Evolutionary conservation across 768 basidiomycete species (phyloP).

Genomic region (Mycena epipterygia): DNA sequence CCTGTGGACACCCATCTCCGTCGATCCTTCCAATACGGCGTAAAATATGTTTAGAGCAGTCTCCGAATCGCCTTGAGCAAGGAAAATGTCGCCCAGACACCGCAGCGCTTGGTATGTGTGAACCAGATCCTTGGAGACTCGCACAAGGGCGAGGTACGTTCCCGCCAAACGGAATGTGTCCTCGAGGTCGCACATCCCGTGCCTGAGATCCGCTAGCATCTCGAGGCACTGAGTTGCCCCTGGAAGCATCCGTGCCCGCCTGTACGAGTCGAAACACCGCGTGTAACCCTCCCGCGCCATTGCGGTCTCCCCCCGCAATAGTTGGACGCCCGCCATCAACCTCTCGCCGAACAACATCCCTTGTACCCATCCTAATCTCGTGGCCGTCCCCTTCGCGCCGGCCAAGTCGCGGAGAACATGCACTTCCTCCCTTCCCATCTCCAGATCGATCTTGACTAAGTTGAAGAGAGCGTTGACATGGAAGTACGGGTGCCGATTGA

Average conservation of each 20-base stretch:
- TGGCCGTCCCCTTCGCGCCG: not conserved
- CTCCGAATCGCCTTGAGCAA: conserved; percentile 2
- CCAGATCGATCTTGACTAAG: conserved; percentile 2
- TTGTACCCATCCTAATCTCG: not conserved
- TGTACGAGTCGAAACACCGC: not conserved
- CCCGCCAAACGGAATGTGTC: not conserved
- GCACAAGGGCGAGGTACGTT: not conserved
- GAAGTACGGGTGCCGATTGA: not conserved
- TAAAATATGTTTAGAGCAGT: not conserved
- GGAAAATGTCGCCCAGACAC: conserved; percentile 11
- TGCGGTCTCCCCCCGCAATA: not conserved
- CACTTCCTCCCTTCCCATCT: not conserved
- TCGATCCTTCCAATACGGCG: not conserved
- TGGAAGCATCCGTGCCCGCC: not conserved
- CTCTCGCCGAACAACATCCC: not conserved
- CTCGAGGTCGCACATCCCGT: not conserved
- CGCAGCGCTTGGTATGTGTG: conserved; percentile 11
- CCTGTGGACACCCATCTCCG: conserved; percentile 8
- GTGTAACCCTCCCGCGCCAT: not conserved
- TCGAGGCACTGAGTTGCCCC: conserved; percentile 3
- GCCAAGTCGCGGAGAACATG: not conserved
- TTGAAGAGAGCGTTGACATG: conserved; percentile 4
- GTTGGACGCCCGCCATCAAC: conserved; percentile 7
- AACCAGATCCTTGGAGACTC: not conserved
- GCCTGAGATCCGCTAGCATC: conserved; percentile 3